Evolutionary conservation across 2,329 filamentous ascomycete species (phyloP).

Genomic region (Piedraia hortae): DNA sequence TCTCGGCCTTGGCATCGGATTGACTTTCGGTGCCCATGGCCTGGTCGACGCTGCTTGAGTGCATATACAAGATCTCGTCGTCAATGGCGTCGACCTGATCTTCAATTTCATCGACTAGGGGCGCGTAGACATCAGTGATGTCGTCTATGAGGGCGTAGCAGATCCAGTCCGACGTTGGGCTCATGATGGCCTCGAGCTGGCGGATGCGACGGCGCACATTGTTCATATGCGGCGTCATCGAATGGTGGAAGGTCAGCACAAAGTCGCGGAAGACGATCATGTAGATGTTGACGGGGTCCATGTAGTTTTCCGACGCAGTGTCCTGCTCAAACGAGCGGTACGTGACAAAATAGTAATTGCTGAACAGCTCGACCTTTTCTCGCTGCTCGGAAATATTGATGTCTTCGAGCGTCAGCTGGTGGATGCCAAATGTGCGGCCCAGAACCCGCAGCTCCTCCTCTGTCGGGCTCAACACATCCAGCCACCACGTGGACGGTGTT

Average conservation of each 20-base stretch:
- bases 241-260: slow-evolving; percentile 88
- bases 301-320: slow-evolving; percentile 58
- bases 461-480: slow-evolving; percentile 73
- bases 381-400: slow-evolving; percentile 93
- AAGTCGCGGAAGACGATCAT: slow-evolving; percentile 90
- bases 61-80: slow-evolving; percentile 61
- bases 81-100: slow-evolving; percentile 95
- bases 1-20: slow-evolving; percentile 8
- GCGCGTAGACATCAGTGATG: slow-evolving; percentile 87
- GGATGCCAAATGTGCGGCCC: slow-evolving; percentile 78
- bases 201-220: slow-evolving; percentile 85
- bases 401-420: slow-evolving; percentile 83
- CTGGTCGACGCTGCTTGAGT: slow-evolving; percentile 25
- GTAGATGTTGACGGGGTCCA: slow-evolving; percentile 93
- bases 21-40: slow-evolving; percentile 5
- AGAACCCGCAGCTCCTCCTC: slow-evolving; percentile 90
- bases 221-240: slow-evolving; percentile 80
- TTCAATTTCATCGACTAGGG: slow-evolving; percentile 76
- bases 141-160: slow-evolving; percentile 96
- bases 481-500: slow-evolving; percentile 69
- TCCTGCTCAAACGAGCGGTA: slow-evolving; percentile 97
- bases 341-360: slow-evolving; percentile 95
- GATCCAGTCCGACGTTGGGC: slow-evolving; percentile 88
- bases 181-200: slow-evolving; percentile 78
- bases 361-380: slow-evolving; percentile 92